Percentiles rank a stretch among this genome's conserved stretches.
Conservation (phyloP, 352 stramenopile genomes). For the Chrysophaeum taylorii region DNA sequence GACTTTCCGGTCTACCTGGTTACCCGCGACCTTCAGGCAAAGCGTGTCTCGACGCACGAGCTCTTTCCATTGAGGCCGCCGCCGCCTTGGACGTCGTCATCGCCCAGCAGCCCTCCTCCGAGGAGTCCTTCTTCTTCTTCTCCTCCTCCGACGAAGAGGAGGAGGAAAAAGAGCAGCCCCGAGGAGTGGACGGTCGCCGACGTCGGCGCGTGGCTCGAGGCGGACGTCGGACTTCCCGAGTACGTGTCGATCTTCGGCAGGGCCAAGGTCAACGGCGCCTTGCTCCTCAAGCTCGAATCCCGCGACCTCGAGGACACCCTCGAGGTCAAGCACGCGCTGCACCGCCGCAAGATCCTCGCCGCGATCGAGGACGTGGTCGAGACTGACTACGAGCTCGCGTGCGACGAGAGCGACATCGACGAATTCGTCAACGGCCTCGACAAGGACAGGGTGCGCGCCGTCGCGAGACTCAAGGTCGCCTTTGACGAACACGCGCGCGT, state of each 20-base stretch:
- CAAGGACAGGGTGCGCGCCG: slow-evolving; percentile 22
- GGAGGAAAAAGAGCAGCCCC: neutral
- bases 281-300: slow-evolving; percentile 32
- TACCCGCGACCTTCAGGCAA: slow-evolving; percentile 31
- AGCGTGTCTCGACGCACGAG: slow-evolving; percentile 32
- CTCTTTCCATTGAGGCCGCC: slow-evolving; percentile 30
- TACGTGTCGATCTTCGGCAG: slow-evolving; percentile 28
- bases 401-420: slow-evolving; percentile 28
- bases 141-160: neutral
- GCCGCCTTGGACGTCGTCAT: slow-evolving; percentile 8
- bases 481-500: slow-evolving; percentile 16
- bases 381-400: slow-evolving; percentile 8
- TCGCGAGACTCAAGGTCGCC: slow-evolving; percentile 36
- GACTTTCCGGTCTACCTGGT: slow-evolving; percentile 44
- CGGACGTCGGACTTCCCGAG: slow-evolving; percentile 22
- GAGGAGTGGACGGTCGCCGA: slow-evolving; percentile 21
- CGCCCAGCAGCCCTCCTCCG: too few relatives aligned
- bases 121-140: neutral
- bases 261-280: slow-evolving; percentile 32
- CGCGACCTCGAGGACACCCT: slow-evolving; percentile 33
- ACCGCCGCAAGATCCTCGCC: slow-evolving; percentile 25
- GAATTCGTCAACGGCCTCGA: slow-evolving; percentile 31
- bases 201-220: slow-evolving; percentile 32
- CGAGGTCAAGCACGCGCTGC: slow-evolving; percentile 24
- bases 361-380: slow-evolving; percentile 16